phyloP scores from a whole-genome alignment of 352 stramenopile species.

The Globisporangium lucens region DNA sequence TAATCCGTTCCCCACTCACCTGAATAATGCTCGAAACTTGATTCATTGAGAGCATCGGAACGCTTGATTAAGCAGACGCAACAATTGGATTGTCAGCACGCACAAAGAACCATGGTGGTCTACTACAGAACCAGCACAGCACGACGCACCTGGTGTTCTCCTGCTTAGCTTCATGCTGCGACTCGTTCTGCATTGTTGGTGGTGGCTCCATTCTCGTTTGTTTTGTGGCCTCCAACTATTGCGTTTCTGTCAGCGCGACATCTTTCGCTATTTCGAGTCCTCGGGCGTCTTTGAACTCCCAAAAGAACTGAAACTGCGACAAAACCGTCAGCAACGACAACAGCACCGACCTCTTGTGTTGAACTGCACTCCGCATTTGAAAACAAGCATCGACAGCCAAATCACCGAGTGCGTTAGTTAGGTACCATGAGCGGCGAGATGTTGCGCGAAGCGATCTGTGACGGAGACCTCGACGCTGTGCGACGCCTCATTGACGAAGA shows the following conservation, averaged over 20 bases:
- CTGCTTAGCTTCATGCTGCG: background rate
- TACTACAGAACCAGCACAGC: background rate
- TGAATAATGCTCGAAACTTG: constrained; percentile 28
- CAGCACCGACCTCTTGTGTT: background rate
- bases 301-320: background rate
- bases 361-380: background rate
- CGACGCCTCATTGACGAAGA: constrained; percentile 23
- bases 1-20: constrained; percentile 6
- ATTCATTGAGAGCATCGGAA: constrained; percentile 23
- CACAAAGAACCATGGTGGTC: too few species aligned
- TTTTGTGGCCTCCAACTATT: background rate
- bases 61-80: background rate
- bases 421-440: constrained; percentile 30
- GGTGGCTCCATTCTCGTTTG: background rate
- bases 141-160: background rate
- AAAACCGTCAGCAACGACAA: background rate
- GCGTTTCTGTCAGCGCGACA: background rate
- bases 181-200: background rate
- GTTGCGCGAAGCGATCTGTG: constrained; percentile 41
- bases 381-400: background rate
- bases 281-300: background rate
- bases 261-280: constrained; percentile 1
- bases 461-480: constrained; percentile 23
- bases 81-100: too few species aligned
- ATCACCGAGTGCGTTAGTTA: background rate